Evolutionary conservation across 1,284 basidiomycete species (phyloP).

Genomic region (Neolentinus lepideus): DNA sequence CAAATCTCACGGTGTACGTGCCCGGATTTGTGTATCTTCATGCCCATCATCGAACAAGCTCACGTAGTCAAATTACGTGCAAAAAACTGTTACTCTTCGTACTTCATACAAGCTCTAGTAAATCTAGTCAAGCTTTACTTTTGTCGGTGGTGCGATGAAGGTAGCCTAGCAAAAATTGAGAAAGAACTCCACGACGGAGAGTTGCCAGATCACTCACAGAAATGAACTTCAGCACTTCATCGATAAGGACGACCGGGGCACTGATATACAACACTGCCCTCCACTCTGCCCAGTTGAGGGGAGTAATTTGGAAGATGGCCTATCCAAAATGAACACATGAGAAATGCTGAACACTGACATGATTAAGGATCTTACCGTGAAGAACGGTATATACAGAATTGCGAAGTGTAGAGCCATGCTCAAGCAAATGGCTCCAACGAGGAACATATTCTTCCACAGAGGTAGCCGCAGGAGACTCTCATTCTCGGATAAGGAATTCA

Average conservation of each 20-base stretch:
- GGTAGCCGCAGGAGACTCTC: constrained; percentile 87
- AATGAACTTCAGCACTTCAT: constrained; percentile 87
- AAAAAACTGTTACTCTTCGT: neutral
- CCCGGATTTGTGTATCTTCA: too few species aligned
- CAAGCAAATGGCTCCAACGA: constrained; percentile 82
- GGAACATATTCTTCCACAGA: constrained; percentile 90
- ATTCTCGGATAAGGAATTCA: constrained; percentile 98
- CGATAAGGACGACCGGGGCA: constrained; percentile 84
- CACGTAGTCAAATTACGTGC: too few species aligned
- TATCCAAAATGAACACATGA: constrained; percentile 19
- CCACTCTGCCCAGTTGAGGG: constrained; percentile 92
- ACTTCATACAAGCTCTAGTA: neutral
- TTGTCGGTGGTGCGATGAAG: constrained; percentile 26
- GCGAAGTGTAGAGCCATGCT: constrained; percentile 91
- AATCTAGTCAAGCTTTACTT: constrained; percentile 17
- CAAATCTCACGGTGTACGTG: too few species aligned
- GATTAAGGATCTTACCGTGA: constrained; percentile 54
- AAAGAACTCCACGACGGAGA: neutral
- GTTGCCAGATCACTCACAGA: constrained; percentile 40
- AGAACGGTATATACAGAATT: constrained; percentile 94
- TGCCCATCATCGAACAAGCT: too few species aligned
- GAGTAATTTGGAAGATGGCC: constrained; percentile 88
- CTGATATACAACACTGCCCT: constrained; percentile 89
- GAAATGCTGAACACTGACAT: neutral
- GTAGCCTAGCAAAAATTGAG: constrained; percentile 20